These are phyloP conservation scores for Boletus semigastroideus DNA, from an alignment of 1,284 basidiomycete species.

Conservation along the genomic window DNA sequence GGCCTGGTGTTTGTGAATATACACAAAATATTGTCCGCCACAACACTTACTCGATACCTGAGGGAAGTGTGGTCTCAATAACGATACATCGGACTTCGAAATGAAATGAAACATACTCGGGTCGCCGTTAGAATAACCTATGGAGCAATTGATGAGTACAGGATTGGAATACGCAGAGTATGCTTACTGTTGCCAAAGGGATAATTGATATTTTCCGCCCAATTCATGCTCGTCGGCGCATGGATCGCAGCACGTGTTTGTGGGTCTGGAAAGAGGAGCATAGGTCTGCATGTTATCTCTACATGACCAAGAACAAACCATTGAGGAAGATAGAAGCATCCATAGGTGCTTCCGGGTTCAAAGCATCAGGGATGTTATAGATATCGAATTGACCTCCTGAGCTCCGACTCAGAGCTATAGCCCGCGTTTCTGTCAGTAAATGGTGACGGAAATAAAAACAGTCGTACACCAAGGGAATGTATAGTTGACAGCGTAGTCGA, in stretches of 20 bases:
- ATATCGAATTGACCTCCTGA: slow-evolving; percentile 43
- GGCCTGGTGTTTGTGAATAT: slow-evolving; percentile 41
- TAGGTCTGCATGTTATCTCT: not conserved
- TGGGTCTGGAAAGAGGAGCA: slow-evolving; percentile 40
- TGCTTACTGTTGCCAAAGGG: slow-evolving; percentile 47
- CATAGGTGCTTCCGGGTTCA: slow-evolving; percentile 44
- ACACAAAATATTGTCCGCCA: not conserved
- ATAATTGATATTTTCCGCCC: slow-evolving; percentile 47
- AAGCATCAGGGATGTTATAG: slow-evolving; percentile 57
- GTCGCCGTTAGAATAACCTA: slow-evolving; percentile 33
- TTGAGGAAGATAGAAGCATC: slow-evolving; percentile 61
- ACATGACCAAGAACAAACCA: slow-evolving; percentile 37
- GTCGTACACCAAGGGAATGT: slow-evolving; percentile 65
- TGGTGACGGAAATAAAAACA: not conserved
- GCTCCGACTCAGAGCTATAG: slow-evolving; percentile 33
- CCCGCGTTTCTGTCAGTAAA: slow-evolving; percentile 2
- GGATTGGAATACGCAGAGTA: slow-evolving; percentile 5
- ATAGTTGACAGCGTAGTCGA: slow-evolving; percentile 62
- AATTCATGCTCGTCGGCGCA: slow-evolving; percentile 57
- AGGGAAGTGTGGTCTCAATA: slow-evolving; percentile 5
- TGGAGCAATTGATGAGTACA: not conserved
- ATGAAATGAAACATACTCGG: slow-evolving; percentile 40
- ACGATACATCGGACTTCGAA: not conserved
- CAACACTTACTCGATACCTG: slow-evolving; percentile 48
- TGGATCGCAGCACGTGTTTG: slow-evolving; percentile 59